These are phyloP conservation scores for Ascodesmis nigricans DNA, from an alignment of 495 filamentous ascomycete species.

Conservation along the genomic window DNA sequence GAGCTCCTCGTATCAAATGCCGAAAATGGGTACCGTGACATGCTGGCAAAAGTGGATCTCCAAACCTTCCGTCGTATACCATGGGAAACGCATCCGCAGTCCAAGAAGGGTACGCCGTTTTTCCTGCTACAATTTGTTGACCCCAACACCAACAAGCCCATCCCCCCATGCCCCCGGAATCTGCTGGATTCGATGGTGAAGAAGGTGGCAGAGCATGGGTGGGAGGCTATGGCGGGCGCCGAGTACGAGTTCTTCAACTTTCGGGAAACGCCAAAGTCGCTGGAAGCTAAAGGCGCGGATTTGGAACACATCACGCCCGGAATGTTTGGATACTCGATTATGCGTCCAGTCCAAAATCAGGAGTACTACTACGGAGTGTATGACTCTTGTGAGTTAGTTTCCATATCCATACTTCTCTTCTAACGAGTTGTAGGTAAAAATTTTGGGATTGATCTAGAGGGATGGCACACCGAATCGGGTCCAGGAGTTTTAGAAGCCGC, in stretches of 20 bases:
- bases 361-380: slow-evolving; percentile 88
- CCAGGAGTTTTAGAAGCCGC: slow-evolving; percentile 94
- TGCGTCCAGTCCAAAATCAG: slow-evolving; percentile 76
- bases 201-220: slow-evolving; percentile 39
- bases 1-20: slow-evolving; percentile 80
- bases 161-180: slow-evolving; percentile 66
- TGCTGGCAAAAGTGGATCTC: slow-evolving; percentile 68
- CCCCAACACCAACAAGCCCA: slow-evolving; percentile 40
- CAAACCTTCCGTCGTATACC: slow-evolving; percentile 70
- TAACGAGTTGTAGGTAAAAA: slow-evolving; percentile 24
- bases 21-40: slow-evolving; percentile 78
- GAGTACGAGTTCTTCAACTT: slow-evolving; percentile 98
- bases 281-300: slow-evolving; percentile 8
- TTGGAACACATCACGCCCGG: slow-evolving; percentile 50
- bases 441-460: slow-evolving; percentile 71
- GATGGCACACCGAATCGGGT: slow-evolving; percentile 94
- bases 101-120: slow-evolving; percentile 40
- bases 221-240: slow-evolving; percentile 80
- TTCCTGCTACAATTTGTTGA: slow-evolving; percentile 78
- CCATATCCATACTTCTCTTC: too few relatives aligned
- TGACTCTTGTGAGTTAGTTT: slow-evolving; percentile 35
- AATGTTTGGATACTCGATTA: slow-evolving; percentile 95
- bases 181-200: slow-evolving; percentile 44
- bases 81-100: slow-evolving; percentile 50
- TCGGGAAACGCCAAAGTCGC: slow-evolving; percentile 13